A percentile compares a stretch with the other conserved stretches of the same genome.
These are phyloP conservation scores for Plasmodium malariae DNA, from an alignment of 169 alveolate species.

Conservation along the genomic window DNA sequence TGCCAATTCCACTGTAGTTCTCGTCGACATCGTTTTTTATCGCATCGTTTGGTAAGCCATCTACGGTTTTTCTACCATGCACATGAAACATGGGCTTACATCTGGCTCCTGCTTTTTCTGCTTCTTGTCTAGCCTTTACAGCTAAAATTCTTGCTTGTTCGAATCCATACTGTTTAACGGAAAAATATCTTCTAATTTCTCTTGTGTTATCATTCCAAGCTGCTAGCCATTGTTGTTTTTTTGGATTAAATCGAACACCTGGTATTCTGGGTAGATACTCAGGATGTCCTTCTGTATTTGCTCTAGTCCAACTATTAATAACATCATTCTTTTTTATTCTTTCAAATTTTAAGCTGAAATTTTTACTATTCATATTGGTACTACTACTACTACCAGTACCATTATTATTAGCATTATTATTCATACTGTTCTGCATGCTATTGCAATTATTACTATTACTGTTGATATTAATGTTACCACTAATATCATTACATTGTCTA, in stretches of 20 bases:
- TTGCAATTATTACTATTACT: not conserved
- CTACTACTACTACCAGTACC: too few species aligned
- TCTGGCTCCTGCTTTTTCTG: conserved; percentile 76
- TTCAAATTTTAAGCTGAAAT: conserved; percentile 23
- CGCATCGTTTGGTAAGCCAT: conserved; percentile 11
- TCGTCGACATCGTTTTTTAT: conserved; percentile 21
- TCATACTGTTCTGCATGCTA: not conserved
- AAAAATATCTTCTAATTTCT: conserved; percentile 84
- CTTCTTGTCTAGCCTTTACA: conserved; percentile 84
- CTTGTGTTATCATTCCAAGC: conserved; percentile 88
- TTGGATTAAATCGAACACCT: conserved; percentile 87
- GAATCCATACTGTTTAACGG: conserved; percentile 87
- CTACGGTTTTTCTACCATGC: conserved; percentile 64
- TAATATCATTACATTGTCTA: not conserved
- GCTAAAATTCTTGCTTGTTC: conserved; percentile 87
- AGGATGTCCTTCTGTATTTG: conserved; percentile 74
- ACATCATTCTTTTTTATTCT: conserved; percentile 36
- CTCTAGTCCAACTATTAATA: conserved; percentile 37
- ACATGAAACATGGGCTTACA: conserved; percentile 75
- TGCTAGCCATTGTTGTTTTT: conserved; percentile 88
- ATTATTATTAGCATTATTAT: not conserved
- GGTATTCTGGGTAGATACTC: conserved; percentile 84
- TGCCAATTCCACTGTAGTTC: conserved; percentile 1
- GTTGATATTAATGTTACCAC: not conserved
- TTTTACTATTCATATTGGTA: conserved; percentile 14